Evolutionary conservation across 768 basidiomycete genomes (phyloP).

Genomic region (Mrakia frigida): DNA sequence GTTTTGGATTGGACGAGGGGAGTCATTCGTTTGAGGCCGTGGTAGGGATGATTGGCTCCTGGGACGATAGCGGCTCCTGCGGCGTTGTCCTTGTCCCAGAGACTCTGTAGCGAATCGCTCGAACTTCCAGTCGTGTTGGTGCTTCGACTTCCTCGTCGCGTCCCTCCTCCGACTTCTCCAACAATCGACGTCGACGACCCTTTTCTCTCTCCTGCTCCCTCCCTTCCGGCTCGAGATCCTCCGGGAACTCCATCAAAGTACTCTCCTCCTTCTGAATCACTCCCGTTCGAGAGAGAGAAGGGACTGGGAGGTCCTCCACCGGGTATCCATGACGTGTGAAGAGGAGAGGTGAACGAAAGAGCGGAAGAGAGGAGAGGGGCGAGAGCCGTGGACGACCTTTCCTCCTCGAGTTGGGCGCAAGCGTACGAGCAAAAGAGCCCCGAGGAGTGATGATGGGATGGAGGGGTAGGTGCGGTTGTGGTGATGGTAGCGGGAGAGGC

Average conservation of each 20-base stretch:
- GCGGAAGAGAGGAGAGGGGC: conserved; percentile 8
- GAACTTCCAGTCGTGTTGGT: conserved; percentile 27
- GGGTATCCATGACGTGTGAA: not conserved
- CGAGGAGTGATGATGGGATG: not conserved
- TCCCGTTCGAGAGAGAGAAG: conserved; percentile 22
- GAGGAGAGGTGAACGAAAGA: conserved; percentile 5
- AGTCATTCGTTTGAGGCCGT: conserved; percentile 26
- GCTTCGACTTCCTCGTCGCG: conserved; percentile 2
- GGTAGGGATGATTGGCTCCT: conserved; percentile 3
- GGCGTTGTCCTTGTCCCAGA: conserved; percentile 15
- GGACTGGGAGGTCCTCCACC: conserved; percentile 18
- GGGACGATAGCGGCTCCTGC: not conserved
- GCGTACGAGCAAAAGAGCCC: conserved; percentile 18
- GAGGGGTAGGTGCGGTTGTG: not conserved
- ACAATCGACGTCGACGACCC: not conserved
- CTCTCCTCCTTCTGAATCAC: conserved; percentile 22
- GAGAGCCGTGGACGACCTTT: conserved; percentile 2
- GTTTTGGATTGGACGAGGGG: conserved; percentile 8
- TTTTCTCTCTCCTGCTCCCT: not conserved
- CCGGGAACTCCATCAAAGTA: conserved; percentile 14
- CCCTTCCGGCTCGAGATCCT: not conserved
- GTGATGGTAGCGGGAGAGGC: not conserved
- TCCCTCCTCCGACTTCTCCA: not conserved
- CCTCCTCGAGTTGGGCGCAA: conserved; percentile 14
- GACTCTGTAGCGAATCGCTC: conserved; percentile 25